Conservation (phyloP, 2,329 filamentous ascomycete species). For the Sporothrix protearum region DNA sequence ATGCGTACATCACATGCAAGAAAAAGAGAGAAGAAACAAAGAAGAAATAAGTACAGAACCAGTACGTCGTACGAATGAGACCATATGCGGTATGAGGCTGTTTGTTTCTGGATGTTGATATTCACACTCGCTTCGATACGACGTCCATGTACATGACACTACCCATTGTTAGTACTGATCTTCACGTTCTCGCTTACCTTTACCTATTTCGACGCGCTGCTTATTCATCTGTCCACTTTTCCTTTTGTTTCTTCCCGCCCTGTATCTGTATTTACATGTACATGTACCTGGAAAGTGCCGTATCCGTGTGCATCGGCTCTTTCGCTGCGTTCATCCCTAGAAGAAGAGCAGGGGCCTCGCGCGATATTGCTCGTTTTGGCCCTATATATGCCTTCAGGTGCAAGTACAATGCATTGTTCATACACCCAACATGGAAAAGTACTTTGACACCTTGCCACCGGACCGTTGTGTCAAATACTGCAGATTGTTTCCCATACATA, state of each 20-base stretch:
- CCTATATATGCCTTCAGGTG: not conserved
- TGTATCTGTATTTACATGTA: no score
- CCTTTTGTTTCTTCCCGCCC: not conserved
- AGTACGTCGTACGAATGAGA: not conserved
- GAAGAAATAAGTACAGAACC: no score
- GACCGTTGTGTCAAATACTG: not conserved
- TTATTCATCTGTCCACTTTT: not conserved
- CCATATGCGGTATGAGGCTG: not conserved
- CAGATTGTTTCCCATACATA: not conserved
- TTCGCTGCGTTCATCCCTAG: not conserved
- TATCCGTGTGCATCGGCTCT: not conserved
- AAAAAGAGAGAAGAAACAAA: not conserved
- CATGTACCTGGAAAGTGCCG: not conserved
- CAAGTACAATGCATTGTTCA: constrained; percentile 3
- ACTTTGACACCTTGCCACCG: no score
- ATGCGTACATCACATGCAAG: not conserved
- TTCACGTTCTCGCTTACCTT: not conserved
- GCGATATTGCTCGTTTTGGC: constrained; percentile 1
- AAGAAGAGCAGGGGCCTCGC: not conserved
- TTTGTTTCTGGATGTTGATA: not conserved
- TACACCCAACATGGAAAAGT: not conserved
- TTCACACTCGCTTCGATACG: not conserved
- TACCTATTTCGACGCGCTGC: not conserved
- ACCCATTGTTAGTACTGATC: not conserved
- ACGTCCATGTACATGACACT: no score